Evolutionary conservation across 495 filamentous ascomycete species (phyloP).

Genomic region (Cercophora samala): DNA sequence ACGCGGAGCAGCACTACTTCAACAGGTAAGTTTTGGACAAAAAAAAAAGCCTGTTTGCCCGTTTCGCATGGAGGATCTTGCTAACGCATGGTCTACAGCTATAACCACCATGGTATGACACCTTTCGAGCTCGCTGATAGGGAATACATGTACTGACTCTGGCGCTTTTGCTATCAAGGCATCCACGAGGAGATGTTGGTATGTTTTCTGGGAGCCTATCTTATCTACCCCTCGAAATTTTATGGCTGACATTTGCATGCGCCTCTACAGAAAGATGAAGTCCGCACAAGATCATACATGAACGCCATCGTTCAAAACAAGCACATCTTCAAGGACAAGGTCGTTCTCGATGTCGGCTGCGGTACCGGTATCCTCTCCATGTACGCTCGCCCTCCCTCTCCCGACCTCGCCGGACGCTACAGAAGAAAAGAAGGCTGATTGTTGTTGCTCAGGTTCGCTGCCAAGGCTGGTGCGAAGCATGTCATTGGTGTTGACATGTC

Average conservation of each 20-base stretch:
- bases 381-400: slow-evolving; percentile 37
- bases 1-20: slow-evolving; percentile 95
- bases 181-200: slow-evolving; percentile 99
- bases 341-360: slow-evolving; percentile 89
- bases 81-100: slow-evolving; percentile 52
- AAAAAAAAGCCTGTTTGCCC: neutral
- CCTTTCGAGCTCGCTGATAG: slow-evolving; percentile 17
- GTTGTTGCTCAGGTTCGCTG: slow-evolving; percentile 63
- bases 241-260: slow-evolving; percentile 21
- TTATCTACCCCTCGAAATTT: slow-evolving; percentile 2
- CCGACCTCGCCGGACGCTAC: neutral
- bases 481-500: slow-evolving; percentile 95
- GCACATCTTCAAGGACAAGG: slow-evolving; percentile 83
- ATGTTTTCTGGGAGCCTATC: slow-evolving; percentile 42
- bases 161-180: slow-evolving; percentile 48
- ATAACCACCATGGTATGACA: slow-evolving; percentile 87
- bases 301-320: slow-evolving; percentile 95
- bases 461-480: slow-evolving; percentile 80
- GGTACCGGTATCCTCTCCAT: slow-evolving; percentile 91
- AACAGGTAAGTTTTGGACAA: slow-evolving; percentile 64
- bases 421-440: slow-evolving; percentile 1
- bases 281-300: slow-evolving; percentile 91
- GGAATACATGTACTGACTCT: slow-evolving; percentile 33
- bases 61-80: slow-evolving; percentile 5
- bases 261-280: slow-evolving; percentile 82